phyloP scores from a whole-genome alignment of 2,329 filamentous ascomycete genomes.

The Paraphoma sp. region DNA sequence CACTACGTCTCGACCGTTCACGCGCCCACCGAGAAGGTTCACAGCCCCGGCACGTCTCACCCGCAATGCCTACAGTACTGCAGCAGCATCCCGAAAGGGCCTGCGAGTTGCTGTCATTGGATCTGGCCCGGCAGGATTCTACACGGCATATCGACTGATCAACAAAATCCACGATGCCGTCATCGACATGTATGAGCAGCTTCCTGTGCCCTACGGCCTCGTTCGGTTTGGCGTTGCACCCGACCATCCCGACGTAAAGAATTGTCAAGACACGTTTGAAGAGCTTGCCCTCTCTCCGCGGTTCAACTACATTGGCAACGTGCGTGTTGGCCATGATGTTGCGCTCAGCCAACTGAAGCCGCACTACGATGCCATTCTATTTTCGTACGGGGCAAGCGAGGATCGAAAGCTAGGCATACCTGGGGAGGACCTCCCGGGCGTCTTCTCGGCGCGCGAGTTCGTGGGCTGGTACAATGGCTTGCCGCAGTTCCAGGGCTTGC shows the following conservation, averaged over 20 bases:
- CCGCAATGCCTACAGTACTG: constrained; percentile 35
- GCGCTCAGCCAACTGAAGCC: constrained; percentile 72
- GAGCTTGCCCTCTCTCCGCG: constrained; percentile 82
- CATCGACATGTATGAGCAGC: constrained; percentile 94
- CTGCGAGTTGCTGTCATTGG: constrained; percentile 88
- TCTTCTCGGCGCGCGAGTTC: constrained; percentile 89
- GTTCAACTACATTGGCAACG: constrained; percentile 92
- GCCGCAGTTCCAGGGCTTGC: constrained; percentile 76
- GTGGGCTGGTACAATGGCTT: constrained; percentile 99
- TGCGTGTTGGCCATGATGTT: constrained; percentile 75
- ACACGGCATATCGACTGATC: constrained; percentile 86
- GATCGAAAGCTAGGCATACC: constrained; percentile 81
- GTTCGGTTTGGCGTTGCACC: constrained; percentile 96
- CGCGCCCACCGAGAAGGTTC: constrained; percentile 3
- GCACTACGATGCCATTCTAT: constrained; percentile 90
- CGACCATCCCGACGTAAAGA: constrained; percentile 99
- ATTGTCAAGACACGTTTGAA: constrained; percentile 92
- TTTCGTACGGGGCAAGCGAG: constrained; percentile 89
- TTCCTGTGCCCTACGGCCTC: constrained; percentile 91
- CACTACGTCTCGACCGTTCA: constrained; percentile 9
- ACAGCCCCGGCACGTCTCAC: background rate
- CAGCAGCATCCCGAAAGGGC: constrained; percentile 47
- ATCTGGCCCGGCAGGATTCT: constrained; percentile 95
- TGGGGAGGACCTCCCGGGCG: constrained; percentile 77
- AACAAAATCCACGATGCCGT: constrained; percentile 72